These are phyloP conservation scores for Yueomyces sinensis DNA, from an alignment of 805 yeast genomes.

Conservation along the genomic window DNA sequence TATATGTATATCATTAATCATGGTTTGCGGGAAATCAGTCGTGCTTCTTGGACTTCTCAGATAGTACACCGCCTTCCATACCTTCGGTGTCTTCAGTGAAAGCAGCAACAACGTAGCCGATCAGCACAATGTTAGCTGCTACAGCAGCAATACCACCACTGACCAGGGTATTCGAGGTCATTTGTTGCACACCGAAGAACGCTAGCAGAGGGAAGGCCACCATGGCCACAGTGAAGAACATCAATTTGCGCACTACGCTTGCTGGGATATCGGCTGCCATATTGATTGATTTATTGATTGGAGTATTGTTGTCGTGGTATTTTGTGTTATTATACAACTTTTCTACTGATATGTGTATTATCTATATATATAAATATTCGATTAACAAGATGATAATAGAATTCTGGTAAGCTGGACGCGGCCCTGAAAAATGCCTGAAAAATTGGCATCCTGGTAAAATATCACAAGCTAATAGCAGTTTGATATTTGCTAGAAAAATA, in stretches of 20 bases:
- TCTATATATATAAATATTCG: too few species aligned
- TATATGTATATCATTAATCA: too few species aligned
- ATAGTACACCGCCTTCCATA: conserved; percentile 20
- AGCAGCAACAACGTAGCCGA: conserved; percentile 63
- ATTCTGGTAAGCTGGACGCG: too few species aligned
- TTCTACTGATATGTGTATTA: too few species aligned
- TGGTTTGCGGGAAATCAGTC: too few species aligned
- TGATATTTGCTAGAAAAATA: too few species aligned
- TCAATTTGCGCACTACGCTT: conserved; percentile 48
- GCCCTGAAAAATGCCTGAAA: too few species aligned
- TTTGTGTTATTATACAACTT: too few species aligned
- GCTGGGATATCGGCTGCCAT: conserved; percentile 33
- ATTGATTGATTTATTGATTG: not conserved
- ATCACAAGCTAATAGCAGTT: too few species aligned
- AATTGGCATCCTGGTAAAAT: too few species aligned
- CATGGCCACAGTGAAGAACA: conserved; percentile 69
- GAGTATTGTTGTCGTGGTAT: too few species aligned
- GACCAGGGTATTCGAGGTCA: conserved; percentile 36
- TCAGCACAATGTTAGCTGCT: conserved; percentile 59
- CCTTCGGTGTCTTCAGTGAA: conserved; percentile 47
- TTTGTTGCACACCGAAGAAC: conserved; percentile 43
- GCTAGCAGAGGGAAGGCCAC: conserved; percentile 50
- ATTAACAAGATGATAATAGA: too few species aligned
- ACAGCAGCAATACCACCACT: conserved; percentile 76
- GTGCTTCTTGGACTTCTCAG: conserved; percentile 26